Evolutionary conservation across 805 yeast genomes (phyloP).

Genomic region (Schwanniomyces yamadae): DNA sequence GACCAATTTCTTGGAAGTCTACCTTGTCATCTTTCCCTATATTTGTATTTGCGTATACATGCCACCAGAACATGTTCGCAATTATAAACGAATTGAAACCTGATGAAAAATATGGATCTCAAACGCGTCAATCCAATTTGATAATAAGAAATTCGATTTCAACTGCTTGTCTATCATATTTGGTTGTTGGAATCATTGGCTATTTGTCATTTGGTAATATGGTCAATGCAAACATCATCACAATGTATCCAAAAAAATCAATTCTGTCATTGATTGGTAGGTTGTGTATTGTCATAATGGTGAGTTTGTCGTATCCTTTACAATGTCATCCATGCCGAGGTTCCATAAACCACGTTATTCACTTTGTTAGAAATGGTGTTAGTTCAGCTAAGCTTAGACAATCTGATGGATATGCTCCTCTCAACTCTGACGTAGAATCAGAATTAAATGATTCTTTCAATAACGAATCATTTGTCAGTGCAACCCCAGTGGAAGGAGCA

Average conservation of each 20-base stretch:
- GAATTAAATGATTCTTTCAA: conserved; percentile 20
- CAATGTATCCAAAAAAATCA: conserved; percentile 60
- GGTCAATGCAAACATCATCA: conserved; percentile 64
- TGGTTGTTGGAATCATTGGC: conserved; percentile 65
- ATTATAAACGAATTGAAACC: conserved; percentile 64
- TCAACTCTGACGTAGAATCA: conserved; percentile 26
- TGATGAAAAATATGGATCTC: conserved; percentile 34
- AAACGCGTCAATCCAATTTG: conserved; percentile 48
- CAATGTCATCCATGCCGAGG: conserved; percentile 82
- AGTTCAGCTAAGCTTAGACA: conserved; percentile 20
- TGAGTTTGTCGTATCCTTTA: conserved; percentile 71
- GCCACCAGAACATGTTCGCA: conserved; percentile 78
- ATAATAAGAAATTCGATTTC: conserved; percentile 53
- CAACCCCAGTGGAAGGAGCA: conserved; percentile 48
- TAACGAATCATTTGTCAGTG: conserved; percentile 40
- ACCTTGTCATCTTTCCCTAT: conserved; percentile 67
- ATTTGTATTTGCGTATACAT: conserved; percentile 76
- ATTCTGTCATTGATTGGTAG: conserved; percentile 54
- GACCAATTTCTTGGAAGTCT: conserved; percentile 39
- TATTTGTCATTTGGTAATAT: conserved; percentile 71
- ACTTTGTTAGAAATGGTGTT: conserved; percentile 43
- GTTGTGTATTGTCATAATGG: conserved; percentile 66
- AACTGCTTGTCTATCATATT: conserved; percentile 56
- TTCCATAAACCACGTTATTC: conserved; percentile 63
- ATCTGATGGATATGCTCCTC: conserved; percentile 19